phyloP scores from a whole-genome alignment of 306 rosid species.

The Begonia fuchsioides region DNA sequence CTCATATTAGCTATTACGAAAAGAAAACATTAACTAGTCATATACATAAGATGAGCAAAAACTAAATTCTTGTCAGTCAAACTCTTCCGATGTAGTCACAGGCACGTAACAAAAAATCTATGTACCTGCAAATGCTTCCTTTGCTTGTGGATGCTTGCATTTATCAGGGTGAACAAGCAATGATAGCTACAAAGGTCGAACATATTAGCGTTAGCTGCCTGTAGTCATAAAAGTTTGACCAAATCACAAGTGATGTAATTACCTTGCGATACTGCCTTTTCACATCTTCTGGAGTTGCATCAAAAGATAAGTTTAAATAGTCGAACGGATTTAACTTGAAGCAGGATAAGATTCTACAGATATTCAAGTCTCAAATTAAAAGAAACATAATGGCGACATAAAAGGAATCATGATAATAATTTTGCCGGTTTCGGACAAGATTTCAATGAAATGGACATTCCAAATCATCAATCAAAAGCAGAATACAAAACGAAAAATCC shows the following conservation, averaged over 20 bases:
- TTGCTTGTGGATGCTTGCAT: constrained; percentile 95
- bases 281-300: constrained; percentile 58
- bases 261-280: constrained; percentile 95
- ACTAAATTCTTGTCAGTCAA: too few relatives aligned
- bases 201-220: constrained; percentile 3
- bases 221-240: constrained; percentile 1
- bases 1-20: too few relatives aligned
- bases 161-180: constrained; percentile 97
- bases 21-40: too few relatives aligned
- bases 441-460: too few relatives aligned
- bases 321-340: constrained; percentile 87
- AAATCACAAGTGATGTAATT: constrained; percentile 11
- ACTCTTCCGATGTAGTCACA: too few relatives aligned
- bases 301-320: constrained; percentile 65
- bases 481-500: too few relatives aligned
- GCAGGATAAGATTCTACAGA: constrained; percentile 71
- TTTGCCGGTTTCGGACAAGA: too few relatives aligned
- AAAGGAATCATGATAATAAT: too few relatives aligned
- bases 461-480: too few relatives aligned
- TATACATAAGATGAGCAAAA: too few relatives aligned
- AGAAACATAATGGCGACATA: constrained; percentile 15
- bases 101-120: not conserved
- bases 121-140: constrained; percentile 95
- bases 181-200: constrained; percentile 41
- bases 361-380: not conserved